Conservation (phyloP, 1,284 basidiomycete species). For the Apiotrichum mycotoxinovorans region DNA sequence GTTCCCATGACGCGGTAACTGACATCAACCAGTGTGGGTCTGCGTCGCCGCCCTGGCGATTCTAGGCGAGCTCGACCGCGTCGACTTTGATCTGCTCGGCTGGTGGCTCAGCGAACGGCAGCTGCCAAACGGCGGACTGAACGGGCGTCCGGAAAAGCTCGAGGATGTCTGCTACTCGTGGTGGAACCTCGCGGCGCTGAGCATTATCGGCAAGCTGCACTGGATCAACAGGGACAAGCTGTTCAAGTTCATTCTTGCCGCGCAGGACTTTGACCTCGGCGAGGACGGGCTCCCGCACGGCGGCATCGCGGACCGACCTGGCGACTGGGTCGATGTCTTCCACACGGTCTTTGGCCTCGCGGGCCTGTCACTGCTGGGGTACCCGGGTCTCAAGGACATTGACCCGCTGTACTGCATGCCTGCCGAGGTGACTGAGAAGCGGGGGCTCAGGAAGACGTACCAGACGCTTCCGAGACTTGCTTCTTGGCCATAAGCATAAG, state of each 20-base stretch:
- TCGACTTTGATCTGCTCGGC: conserved; percentile 70
- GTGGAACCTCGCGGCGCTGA: conserved; percentile 88
- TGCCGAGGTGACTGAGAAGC: conserved; percentile 63
- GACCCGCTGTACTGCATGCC: conserved; percentile 99
- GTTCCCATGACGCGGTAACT: background rate
- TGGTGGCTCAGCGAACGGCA: conserved; percentile 96
- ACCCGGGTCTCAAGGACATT: conserved; percentile 72
- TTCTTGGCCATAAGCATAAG: conserved; percentile 13
- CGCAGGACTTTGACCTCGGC: conserved; percentile 72
- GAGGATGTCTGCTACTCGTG: conserved; percentile 98
- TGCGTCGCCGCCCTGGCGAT: conserved; percentile 85
- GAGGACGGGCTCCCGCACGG: conserved; percentile 54
- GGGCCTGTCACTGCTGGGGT: conserved; percentile 84
- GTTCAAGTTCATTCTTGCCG: conserved; percentile 73
- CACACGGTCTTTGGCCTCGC: conserved; percentile 92
- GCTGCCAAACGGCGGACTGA: conserved; percentile 86
- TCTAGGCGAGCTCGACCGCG: conserved; percentile 70
- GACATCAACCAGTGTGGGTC: conserved; percentile 67
- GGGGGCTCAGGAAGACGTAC: conserved; percentile 56
- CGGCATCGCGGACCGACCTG: conserved; percentile 90
- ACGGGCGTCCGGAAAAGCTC: conserved; percentile 95
- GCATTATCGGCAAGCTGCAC: conserved; percentile 74
- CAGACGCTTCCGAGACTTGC: conserved; percentile 30
- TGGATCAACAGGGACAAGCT: conserved; percentile 93
- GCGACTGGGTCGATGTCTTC: conserved; percentile 92